Evolutionary conservation across 1,284 basidiomycete genomes (phyloP).

Genomic region (Austroboletus niveus): DNA sequence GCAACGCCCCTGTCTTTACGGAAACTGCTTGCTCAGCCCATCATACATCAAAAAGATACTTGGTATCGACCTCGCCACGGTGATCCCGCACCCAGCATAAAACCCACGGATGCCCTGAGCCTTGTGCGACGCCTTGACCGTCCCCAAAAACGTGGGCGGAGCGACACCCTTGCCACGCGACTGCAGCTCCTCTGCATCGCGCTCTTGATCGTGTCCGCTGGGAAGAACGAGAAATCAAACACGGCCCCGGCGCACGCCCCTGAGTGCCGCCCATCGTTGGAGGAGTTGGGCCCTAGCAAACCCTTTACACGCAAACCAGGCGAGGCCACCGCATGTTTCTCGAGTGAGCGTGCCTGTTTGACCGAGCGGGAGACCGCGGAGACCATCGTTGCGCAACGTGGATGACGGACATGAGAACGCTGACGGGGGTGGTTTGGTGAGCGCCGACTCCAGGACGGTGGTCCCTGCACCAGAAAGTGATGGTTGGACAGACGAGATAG

Average conservation of each 20-base stretch:
- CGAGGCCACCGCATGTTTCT: slow-evolving; percentile 87
- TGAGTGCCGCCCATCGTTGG: slow-evolving; percentile 43
- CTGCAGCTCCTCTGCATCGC: slow-evolving; percentile 91
- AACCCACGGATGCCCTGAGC: slow-evolving; percentile 81
- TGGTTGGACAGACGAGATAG: slow-evolving; percentile 12
- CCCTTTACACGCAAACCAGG: slow-evolving; percentile 94
- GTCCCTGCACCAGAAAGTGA: slow-evolving; percentile 3
- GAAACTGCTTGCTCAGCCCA: slow-evolving; percentile 62
- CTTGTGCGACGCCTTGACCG: slow-evolving; percentile 70
- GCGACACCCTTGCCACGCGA: slow-evolving; percentile 40
- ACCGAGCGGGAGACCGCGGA: slow-evolving; percentile 91
- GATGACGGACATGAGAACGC: slow-evolving; percentile 66
- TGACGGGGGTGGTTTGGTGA: slow-evolving; percentile 42
- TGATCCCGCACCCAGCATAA: slow-evolving; percentile 96
- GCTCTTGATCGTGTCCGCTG: slow-evolving; percentile 93
- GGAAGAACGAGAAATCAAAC: slow-evolving; percentile 87
- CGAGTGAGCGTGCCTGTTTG: slow-evolving; percentile 94
- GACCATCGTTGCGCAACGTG: slow-evolving; percentile 74
- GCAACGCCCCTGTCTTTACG: slow-evolving; percentile 12
- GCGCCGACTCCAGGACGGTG: neutral
- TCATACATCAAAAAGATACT: slow-evolving; percentile 93
- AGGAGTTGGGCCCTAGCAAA: slow-evolving; percentile 62
- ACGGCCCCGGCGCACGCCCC: slow-evolving; percentile 87
- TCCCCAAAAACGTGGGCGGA: slow-evolving; percentile 63
- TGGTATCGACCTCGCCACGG: slow-evolving; percentile 83